Evolutionary conservation across 2,329 filamentous ascomycete species (phyloP).

Genomic region (Epicoccum sorghinum): DNA sequence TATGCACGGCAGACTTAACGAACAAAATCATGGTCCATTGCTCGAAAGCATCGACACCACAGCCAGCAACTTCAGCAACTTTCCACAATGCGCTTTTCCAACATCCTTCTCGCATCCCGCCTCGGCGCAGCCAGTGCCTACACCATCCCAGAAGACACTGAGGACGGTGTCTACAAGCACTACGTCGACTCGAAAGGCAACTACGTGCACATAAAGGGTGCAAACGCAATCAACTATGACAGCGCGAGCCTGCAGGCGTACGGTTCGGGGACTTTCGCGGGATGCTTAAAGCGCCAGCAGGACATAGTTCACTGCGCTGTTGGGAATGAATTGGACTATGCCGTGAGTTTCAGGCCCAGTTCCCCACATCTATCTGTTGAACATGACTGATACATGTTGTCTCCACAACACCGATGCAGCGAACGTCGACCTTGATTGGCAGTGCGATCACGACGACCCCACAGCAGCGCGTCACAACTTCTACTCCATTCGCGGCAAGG

Average conservation of each 20-base stretch:
- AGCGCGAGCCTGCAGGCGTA: neutral
- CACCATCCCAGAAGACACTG: neutral
- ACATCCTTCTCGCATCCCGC: neutral
- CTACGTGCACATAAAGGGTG: neutral
- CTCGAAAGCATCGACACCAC: neutral
- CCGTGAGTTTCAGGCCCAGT: neutral
- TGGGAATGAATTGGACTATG: neutral
- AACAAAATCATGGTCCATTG: too few relatives aligned
- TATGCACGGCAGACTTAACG: too few relatives aligned
- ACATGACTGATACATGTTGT: neutral
- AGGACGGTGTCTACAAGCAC: neutral
- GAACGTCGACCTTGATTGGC: neutral
- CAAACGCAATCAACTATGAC: neutral
- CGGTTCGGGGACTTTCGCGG: neutral
- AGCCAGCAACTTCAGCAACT: neutral
- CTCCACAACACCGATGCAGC: neutral
- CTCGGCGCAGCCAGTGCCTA: neutral
- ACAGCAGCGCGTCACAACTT: neutral
- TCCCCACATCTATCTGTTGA: too few relatives aligned
- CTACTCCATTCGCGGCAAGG: neutral
- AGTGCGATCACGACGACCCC: neutral
- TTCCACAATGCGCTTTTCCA: neutral
- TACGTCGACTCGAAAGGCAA: neutral
- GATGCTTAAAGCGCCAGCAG: neutral
- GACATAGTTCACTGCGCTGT: neutral